Evolutionary conservation across 2,329 filamentous ascomycete genomes (phyloP), one percentile per base, ranked within the genome.

Genomic region (Waltergamsia citrina): DNA sequence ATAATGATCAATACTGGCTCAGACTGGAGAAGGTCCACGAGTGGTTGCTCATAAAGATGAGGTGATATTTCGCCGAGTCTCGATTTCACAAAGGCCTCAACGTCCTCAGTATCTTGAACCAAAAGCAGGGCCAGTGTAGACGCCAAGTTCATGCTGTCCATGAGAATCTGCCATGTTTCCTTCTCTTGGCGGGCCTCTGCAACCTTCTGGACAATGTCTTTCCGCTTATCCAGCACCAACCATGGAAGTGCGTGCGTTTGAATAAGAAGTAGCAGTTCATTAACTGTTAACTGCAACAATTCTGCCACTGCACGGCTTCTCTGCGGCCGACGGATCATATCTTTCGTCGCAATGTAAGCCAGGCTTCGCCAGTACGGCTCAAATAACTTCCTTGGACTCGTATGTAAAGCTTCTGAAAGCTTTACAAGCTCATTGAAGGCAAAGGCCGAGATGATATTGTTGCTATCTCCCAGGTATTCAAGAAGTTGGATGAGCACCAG

Each of bases 331-430:
- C 74, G 69, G 16, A 81, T 69, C 40, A 96, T 70, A 46, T 94
- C 85, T 52, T 87, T 90, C 19, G 92, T 81, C 3, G 85, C 79
- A 32, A 80, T 73, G 38, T 90, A 81, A 1, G 86, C 88, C 29
- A 98, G 67, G 20, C 74, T 90, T 43, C 78, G 76, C 88, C 90
- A 96, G 54, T 87, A 96, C 1, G 90, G 87, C 36, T 80, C 77
- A 37, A 96, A 80, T 1, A 98, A 63, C 12, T 78, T 74, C 19
- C 71, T 68, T 3, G 80, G 71, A 2, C 75, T 80, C 24, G 74
- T 65, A 4, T 68, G 65, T 26, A 78, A 71, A 31, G 68, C 63
- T 33, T 80, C 71, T 2, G 87, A 82, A 32, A 96, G 67, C 39
- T 77, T 78, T 15, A 82, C 67, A 25, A 94, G 63, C 57, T 94